Evolutionary conservation across 345 rosid genomes (phyloP).

Genomic region (Syzygium jambos): DNA sequence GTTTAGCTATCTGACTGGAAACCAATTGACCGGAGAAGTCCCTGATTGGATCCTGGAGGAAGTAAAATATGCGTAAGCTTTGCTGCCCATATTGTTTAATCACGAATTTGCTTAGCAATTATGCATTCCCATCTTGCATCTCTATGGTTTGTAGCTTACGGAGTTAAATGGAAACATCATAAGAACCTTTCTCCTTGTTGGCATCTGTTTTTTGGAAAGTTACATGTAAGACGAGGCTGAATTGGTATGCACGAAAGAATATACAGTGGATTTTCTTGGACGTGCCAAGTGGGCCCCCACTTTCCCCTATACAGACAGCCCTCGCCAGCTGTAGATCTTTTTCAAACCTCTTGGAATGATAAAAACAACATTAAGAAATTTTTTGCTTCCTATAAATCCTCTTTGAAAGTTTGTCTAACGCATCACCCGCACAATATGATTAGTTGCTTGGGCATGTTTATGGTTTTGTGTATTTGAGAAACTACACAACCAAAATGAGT

Average conservation of each 20-base stretch:
- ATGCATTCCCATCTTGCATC: neutral
- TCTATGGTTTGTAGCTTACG: neutral
- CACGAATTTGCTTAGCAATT: neutral
- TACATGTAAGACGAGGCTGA: neutral
- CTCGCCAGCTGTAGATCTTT: no score
- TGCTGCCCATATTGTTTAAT: neutral
- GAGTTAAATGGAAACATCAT: neutral
- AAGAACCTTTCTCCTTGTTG: neutral
- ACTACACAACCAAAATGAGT: neutral
- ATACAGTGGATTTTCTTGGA: neutral
- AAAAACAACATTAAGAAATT: no score
- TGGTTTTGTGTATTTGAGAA: neutral
- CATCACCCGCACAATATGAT: fast-evolving
- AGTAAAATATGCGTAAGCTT: neutral
- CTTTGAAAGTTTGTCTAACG: neutral
- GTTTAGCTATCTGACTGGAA: constrained; percentile 23
- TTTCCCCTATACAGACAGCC: no score
- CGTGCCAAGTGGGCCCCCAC: neutral
- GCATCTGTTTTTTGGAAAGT: neutral
- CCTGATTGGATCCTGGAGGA: constrained; percentile 15
- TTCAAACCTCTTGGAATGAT: no score
- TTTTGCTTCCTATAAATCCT: neutral
- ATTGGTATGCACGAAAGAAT: neutral
- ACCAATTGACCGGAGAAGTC: constrained; percentile 17
- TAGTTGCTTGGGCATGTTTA: neutral